These are phyloP conservation scores for Saccharomycodes ludwigii DNA, from an alignment of 805 yeast genomes.

Conservation along the genomic window DNA sequence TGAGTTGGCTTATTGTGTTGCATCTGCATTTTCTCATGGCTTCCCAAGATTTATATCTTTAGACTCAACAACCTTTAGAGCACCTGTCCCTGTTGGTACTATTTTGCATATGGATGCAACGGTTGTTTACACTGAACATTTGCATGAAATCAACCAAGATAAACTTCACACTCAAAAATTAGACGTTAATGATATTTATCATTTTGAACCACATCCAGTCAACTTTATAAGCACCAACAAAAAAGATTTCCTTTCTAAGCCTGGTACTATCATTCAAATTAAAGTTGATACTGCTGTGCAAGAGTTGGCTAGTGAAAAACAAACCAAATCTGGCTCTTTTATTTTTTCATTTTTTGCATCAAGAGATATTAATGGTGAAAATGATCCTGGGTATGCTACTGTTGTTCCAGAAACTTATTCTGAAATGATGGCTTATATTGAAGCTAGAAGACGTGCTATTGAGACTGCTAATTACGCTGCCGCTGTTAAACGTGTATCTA, in stretches of 20 bases:
- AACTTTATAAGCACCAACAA: slow-evolving; percentile 35
- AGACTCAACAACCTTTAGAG: slow-evolving; percentile 83
- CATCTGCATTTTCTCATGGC: slow-evolving; percentile 77
- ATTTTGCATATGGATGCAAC: slow-evolving; percentile 74
- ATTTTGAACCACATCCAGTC: slow-evolving; percentile 45
- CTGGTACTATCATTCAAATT: slow-evolving; percentile 86
- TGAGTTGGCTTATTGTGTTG: slow-evolving; percentile 86
- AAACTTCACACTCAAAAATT: slow-evolving; percentile 6
- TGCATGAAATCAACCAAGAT: slow-evolving; percentile 27
- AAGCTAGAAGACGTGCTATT: slow-evolving; percentile 80
- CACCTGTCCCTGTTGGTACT: slow-evolving; percentile 93
- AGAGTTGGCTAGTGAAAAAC: slow-evolving; percentile 45
- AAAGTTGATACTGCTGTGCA: slow-evolving; percentile 76
- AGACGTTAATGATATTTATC: slow-evolving; percentile 20
- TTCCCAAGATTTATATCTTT: slow-evolving; percentile 82
- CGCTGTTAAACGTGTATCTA: no score
- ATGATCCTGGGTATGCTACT: slow-evolving; percentile 49
- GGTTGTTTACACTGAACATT: slow-evolving; percentile 77
- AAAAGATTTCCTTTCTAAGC: slow-evolving; percentile 49
- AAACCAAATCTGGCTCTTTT: slow-evolving; percentile 73
- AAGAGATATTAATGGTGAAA: slow-evolving; percentile 29
- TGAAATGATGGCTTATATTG: slow-evolving; percentile 86
- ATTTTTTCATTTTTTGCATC: slow-evolving; percentile 84
- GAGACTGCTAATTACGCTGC: slow-evolving; percentile 64
- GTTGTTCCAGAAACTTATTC: slow-evolving; percentile 80